These are phyloP conservation scores for Vigna unguiculata DNA, from an alignment of 306 rosid species.

Conservation along the genomic window DNA sequence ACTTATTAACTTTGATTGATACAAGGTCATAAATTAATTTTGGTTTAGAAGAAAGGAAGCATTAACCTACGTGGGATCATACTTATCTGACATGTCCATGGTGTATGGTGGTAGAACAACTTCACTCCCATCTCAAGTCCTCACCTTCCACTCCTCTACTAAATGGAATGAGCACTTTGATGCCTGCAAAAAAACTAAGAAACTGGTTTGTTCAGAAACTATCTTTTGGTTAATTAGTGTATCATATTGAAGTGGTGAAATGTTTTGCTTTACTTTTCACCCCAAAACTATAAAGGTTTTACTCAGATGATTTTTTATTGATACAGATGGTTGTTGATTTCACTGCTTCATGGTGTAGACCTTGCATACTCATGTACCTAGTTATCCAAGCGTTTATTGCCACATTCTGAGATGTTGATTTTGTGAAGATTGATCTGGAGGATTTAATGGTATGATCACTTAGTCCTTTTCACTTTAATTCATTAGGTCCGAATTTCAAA, in stretches of 20 bases:
- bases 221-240: background rate
- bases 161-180: constrained; percentile 47
- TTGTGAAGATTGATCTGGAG: constrained; percentile 73
- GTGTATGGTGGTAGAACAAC: constrained; percentile 1
- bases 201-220: constrained; percentile 59
- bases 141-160: constrained; percentile 36
- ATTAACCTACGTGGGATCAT: background rate
- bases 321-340: constrained; percentile 73
- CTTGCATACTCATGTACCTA: constrained; percentile 68
- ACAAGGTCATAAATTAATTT: too few relatives aligned
- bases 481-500: background rate
- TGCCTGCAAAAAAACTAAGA: constrained; percentile 51
- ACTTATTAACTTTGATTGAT: too few relatives aligned
- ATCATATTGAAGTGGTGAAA: background rate
- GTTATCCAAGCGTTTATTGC: constrained; percentile 51
- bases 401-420: constrained; percentile 63
- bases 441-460: constrained; percentile 57
- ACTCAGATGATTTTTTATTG: constrained; percentile 45
- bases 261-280: constrained; percentile 13
- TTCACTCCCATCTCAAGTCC: constrained; percentile 33
- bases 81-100: background rate
- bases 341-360: constrained; percentile 81
- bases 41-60: too few relatives aligned
- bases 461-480: background rate
- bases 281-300: background rate